A percentile compares a stretch with the other conserved stretches of the same genome.
Evolutionary conservation across 2,329 filamentous ascomycete genomes (phyloP).

Genomic region (Xenoacremonium recifei): DNA sequence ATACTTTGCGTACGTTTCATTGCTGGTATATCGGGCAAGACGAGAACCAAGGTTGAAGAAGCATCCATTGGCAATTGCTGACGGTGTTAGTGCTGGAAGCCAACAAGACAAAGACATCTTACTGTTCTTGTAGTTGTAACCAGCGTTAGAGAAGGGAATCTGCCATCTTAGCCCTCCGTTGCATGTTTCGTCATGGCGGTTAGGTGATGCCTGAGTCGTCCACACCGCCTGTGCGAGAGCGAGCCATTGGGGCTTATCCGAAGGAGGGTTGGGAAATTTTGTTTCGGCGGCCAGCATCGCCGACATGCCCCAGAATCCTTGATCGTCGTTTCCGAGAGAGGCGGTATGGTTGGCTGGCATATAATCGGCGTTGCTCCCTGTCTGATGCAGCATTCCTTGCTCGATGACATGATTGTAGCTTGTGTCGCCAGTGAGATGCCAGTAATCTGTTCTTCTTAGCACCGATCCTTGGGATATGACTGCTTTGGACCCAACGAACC

Average conservation of each 20-base stretch:
- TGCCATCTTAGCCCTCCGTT: constrained; percentile 75
- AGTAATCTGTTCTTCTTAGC: constrained; percentile 50
- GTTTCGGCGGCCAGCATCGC: constrained; percentile 67
- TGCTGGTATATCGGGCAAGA: constrained; percentile 68
- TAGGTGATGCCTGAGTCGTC: constrained; percentile 55
- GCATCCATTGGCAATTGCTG: constrained; percentile 59
- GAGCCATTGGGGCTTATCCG: constrained; percentile 57
- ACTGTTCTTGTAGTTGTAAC: constrained; percentile 75
- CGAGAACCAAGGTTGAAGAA: constrained; percentile 67
- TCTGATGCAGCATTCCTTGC: constrained; percentile 57
- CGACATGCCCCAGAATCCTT: constrained; percentile 68
- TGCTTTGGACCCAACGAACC: constrained; percentile 33
- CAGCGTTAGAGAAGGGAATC: constrained; percentile 70
- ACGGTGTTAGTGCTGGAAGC: constrained; percentile 1
- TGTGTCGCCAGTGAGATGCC: constrained; percentile 63
- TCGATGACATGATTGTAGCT: constrained; percentile 60
- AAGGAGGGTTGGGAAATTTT: constrained; percentile 58
- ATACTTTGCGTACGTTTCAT: constrained; percentile 62
- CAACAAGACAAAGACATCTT: constrained; percentile 12
- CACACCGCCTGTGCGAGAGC: constrained; percentile 69
- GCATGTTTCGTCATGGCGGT: constrained; percentile 65
- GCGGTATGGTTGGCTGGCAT: constrained; percentile 59
- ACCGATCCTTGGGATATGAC: background rate
- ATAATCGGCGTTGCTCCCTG: constrained; percentile 55
- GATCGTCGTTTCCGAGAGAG: constrained; percentile 67